Base-by-base conservation (phyloP, 371 early-diverging fungal genomes). In the Mortierella sp. region DNA sequence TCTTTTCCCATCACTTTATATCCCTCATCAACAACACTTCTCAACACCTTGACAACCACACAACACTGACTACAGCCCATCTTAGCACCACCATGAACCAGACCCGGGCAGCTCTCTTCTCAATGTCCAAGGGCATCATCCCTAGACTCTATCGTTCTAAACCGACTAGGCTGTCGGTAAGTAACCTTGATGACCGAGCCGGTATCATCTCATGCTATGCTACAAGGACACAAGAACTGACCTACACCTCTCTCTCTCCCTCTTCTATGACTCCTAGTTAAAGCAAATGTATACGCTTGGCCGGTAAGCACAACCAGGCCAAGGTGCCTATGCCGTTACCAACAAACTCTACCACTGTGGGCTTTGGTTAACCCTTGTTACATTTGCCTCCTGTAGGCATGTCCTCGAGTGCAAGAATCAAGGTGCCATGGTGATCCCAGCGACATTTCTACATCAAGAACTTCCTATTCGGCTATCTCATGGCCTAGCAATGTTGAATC, bases 391-490 rank as follows among this genome's bases (percentile, higher is more conserved):
- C 7, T 8, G n/a, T 61, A 74, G 74, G 54, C 76, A 63, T 56
- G 63, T 71, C 49, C 51, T 70, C 9, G 62, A 71, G 48, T 69
- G 68, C 14, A 73, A 81, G 57, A 63, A 67, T 24, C 69, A 74
- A 31, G 55, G 55, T 19, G 80, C 83, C 29, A 39, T 74, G 54
- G 82, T 80, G 25, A 84, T 78, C 12, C 64, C 88, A 13, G 82
- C 91, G 7, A 71, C 81, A 22, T 92, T 92, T 59, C 70, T 92
- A 56, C 83, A 88, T 54, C 82, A 82, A 51, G 91, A 92, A 65
- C 66, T 92, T 50, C 91, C 91, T 17, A 80, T 91, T 31, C 83
- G 92, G 45, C 85, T 88, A 28, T 86, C 88, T 9, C 90, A 92
- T 61, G 83, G 87, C 16, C 74, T 90, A 24, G 81, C 82, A 17